Base-by-base conservation (phyloP, 495 filamentous ascomycete genomes). In the Penicillium coprophilum region DNA sequence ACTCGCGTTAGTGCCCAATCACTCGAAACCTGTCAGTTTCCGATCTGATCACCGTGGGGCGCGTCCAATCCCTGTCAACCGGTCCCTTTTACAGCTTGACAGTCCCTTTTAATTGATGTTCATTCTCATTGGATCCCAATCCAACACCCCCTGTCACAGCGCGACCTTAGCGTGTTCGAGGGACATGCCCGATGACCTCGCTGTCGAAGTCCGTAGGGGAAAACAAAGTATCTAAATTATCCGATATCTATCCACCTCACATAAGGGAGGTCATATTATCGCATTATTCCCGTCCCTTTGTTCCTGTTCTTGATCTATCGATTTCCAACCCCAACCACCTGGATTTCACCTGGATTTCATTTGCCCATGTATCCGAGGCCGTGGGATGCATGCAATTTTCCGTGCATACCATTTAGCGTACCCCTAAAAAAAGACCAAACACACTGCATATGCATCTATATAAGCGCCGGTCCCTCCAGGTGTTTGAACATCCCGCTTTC, bases 161-260 rank as follows among this genome's bases (percentile, higher is more conserved):
- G 50, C 61, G 64, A 55, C 56, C 53, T 23, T 47, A 58, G 57
- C 61, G 61, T 63, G 55, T 63, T 63, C 60, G 53, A 62, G 56
- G 60, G 46, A 46, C 48, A 56, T 56, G 9, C 59, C 55, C 45
- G 54, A 57, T 53, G 52, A 44, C 50, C 36, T 28, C 15, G n/a
- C 47, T 32, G 6, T 19, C 20, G 43, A 53, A 27, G 24, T 6
- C 24, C 7, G 24, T 27, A 27, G 24, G 24, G 24, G 24, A 27
- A 27, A 27, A n/a, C n/a, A 0, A 27, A 24, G 7, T 27, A 27
- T 27, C 4, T 27, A 27, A 27, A 27, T 38, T 17, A 38, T 17
- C 34, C 34, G 34, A 38, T 4, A 17, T 30, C 27, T n/a, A n/a
- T n/a, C 23, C 38, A 46, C 61, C 64, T 66, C 62, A 51, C 64